phyloP scores from a whole-genome alignment of 805 yeast species.

The Candida wancherniae region DNA sequence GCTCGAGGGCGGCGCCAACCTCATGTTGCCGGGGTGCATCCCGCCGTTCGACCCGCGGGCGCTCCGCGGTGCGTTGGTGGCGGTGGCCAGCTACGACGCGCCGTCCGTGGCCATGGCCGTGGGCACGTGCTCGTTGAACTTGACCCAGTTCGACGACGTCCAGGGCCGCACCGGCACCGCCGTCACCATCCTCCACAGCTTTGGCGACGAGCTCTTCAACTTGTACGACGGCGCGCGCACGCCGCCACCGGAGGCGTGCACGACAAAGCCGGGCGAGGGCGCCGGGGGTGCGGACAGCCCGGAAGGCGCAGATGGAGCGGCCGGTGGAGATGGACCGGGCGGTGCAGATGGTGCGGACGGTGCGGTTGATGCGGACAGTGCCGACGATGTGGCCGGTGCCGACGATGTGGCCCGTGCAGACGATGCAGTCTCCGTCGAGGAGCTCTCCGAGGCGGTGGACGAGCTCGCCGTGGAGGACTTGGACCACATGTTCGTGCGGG shows the following conservation, averaged over 20 bases:
- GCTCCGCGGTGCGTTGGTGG: conserved; percentile 58
- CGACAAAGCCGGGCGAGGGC: conserved; percentile 37
- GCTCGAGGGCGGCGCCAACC: conserved; percentile 72
- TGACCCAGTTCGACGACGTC: conserved; percentile 42
- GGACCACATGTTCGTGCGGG: conserved; percentile 68
- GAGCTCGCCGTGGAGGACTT: conserved; percentile 56
- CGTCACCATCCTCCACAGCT: conserved; percentile 62
- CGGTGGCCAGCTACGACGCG: conserved; percentile 53
- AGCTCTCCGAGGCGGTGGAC: conserved; percentile 32
- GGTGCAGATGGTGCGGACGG: not conserved
- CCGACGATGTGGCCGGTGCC: conserved; percentile 2
- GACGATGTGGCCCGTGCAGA: not conserved
- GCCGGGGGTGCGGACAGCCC: conserved; percentile 16
- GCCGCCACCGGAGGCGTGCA: conserved; percentile 23
- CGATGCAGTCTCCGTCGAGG: conserved; percentile 1
- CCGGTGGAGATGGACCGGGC: not conserved
- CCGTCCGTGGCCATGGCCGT: conserved; percentile 70
- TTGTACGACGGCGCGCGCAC: conserved; percentile 44
- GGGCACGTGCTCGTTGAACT: conserved; percentile 53
- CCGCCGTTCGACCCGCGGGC: conserved; percentile 54
- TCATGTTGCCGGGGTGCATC: conserved; percentile 70
- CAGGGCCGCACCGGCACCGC: conserved; percentile 75
- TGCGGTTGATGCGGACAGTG: conserved; percentile 1
- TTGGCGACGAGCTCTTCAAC: conserved; percentile 59
- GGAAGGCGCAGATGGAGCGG: not conserved